Base-by-base conservation (phyloP, 768 basidiomycete genomes). In the Auriscalpium orientale region DNA sequence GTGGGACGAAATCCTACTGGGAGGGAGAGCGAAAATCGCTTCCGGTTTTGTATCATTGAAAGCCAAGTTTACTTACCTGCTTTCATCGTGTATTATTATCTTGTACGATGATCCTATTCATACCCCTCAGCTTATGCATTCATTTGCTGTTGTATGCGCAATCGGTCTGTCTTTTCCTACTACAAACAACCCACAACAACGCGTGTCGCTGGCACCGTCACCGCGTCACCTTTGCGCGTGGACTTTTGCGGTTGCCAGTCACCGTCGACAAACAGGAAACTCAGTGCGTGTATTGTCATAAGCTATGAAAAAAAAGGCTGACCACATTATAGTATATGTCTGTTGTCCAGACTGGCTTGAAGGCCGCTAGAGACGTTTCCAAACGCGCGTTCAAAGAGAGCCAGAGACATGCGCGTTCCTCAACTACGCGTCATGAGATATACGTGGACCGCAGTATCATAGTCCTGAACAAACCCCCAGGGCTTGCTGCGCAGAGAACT, bases 381-480 rank as follows among this genome's bases (percentile, higher is more conserved):
- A 28, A 28, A 28, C 28, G 28, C 2, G 48, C 28, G 12, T 21
- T 33, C 48, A 49, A 49, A 21, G 16, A 34, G 1, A 13, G 13
- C 16, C 7, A 28, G 28, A 28, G 38, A 46, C 16, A 48, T 35
- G 2, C 58, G 9, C 35, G 20, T 28, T 2, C 50, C 4, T 46
- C 5, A 12, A 6, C n/a, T 38, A 35, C 54, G 16, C 16, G 36
- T 9, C 52, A 53, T 51, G 54, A 51, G 11, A 33, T 62, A 18
- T 62, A 62, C 38, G 21, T 57, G 15, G 61, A 62, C 50, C 58
- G 58, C 15, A 50, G 53, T n/a, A 46, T 62, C 28, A 60, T 62
- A 43, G 58, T 53, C 44, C 33, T 62, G 37, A 60, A 60, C 58
- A 62, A 62, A 50, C 58, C 61, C 13, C 56, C 61, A 10, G 58